phyloP scores from a whole-genome alignment of 169 alveolate genomes.

The Plasmodium gaboni region DNA sequence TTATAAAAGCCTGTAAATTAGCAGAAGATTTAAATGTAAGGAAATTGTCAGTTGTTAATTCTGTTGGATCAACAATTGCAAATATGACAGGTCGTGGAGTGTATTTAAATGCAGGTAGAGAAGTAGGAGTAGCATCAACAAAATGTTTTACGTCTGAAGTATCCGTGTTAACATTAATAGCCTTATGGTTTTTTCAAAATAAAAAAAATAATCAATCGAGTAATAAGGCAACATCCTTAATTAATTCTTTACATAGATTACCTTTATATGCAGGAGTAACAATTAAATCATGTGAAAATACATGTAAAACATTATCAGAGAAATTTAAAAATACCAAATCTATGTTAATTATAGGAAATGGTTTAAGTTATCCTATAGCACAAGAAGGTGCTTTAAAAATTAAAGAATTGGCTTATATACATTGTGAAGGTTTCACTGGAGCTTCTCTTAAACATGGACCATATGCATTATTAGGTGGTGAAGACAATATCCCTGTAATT shows the following conservation, averaged over 20 bases:
- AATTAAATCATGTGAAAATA: constrained; percentile 60
- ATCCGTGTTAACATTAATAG: constrained; percentile 88
- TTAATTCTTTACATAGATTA: constrained; percentile 60
- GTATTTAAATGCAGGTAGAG: constrained; percentile 97
- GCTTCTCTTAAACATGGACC: constrained; percentile 98
- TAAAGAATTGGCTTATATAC: constrained; percentile 96
- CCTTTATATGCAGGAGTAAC: constrained; percentile 66
- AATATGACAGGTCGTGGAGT: constrained; percentile 94
- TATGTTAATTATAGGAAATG: constrained; percentile 89
- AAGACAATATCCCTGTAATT: constrained; percentile 89
- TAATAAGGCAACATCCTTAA: constrained; percentile 45
- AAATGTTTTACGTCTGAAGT: constrained; percentile 96
- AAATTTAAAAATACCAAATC: constrained; percentile 75
- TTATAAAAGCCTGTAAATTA: constrained; percentile 85
- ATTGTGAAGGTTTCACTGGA: constrained; percentile 96
- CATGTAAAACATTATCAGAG: constrained; percentile 34
- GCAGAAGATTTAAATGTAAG: constrained; percentile 88
- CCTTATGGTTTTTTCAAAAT: constrained; percentile 90
- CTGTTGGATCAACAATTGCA: constrained; percentile 93
- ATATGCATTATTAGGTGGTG: constrained; percentile 93
- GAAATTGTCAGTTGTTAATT: constrained; percentile 92
- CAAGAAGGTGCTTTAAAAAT: constrained; percentile 97
- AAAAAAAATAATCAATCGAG: constrained; percentile 45
- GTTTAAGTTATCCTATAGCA: constrained; percentile 95
- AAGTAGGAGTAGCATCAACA: constrained; percentile 98